Base-by-base conservation (phyloP, 345 rosid species). In the Zanthoxylum bungeanum region DNA sequence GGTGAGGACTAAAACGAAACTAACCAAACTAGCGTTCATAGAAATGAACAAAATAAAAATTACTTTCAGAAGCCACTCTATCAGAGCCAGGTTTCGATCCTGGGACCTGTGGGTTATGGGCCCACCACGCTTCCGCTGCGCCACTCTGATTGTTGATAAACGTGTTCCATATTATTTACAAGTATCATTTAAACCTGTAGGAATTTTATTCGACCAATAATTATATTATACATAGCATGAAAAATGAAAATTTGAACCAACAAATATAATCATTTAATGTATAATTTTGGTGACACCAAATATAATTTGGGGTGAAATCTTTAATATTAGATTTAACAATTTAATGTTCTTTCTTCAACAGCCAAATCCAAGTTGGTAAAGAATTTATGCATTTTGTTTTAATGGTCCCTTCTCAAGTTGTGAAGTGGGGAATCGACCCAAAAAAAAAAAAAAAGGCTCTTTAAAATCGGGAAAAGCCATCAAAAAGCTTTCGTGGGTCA, bases 101-200 rank as follows among this genome's bases (percentile, higher is more conserved):
- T 64, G 81, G 79, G 79, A 80, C 85, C 85, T 79, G 80, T 80
- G 83, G 76, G 82, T 79, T 80, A 78, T 73, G 73, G 82, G 79
- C 82, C 78, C 83, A 78, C 77, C 81, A 80, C 83, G 77, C 88
- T 78, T 85, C 88, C 82, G 84, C 88, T 82, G 84, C 86, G 84
- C 86, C 88, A 84, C 81, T 82, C 72, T 73, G 74, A 73, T 77
- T 75, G 9, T 3, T 14, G 1, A 0, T 4, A 3, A 0, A 5
- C 0, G 5, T 3, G 17, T 0, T 42, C 47, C 47, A n/a, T n/a
- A n/a, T n/a, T n/a, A n/a, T n/a, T n/a, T n/a, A n/a, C n/a, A n/a
- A n/a, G n/a, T n/a, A n/a, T n/a, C n/a, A n/a, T n/a, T n/a, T n/a
- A n/a, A n/a, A n/a, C n/a, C n/a, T n/a, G n/a, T n/a, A n/a, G n/a